Conservation (phyloP, 371 early-diverging fungal species). For the Actinomortierella wolfii region DNA sequence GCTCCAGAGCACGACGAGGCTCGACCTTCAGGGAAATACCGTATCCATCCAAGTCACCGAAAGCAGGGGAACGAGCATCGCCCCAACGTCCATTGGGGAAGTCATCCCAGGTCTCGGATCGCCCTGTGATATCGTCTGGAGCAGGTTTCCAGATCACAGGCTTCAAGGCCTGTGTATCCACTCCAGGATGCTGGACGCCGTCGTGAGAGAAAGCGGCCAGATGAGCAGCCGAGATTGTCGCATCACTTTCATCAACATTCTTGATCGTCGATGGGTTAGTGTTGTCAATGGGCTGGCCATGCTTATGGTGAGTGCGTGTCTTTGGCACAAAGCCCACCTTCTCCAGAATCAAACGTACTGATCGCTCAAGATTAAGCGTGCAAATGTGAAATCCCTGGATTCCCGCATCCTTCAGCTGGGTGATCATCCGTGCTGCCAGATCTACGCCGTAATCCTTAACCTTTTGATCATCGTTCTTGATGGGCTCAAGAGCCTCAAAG, state of each 20-base stretch:
- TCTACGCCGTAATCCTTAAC: constrained; percentile 92
- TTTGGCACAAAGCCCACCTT: constrained; percentile 60
- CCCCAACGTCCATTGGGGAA: constrained; percentile 98
- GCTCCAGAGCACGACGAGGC: constrained; percentile 53
- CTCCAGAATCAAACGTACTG: constrained; percentile 84
- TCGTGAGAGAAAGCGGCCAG: constrained; percentile 31
- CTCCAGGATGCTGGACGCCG: not conserved
- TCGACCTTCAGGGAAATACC: constrained; percentile 72
- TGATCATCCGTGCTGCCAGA: constrained; percentile 75
- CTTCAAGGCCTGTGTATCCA: constrained; percentile 15
- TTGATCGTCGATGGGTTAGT: constrained; percentile 9
- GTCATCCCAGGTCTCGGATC: constrained; percentile 89
- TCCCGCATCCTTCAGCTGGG: constrained; percentile 58
- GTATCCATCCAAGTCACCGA: constrained; percentile 76
- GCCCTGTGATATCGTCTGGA: constrained; percentile 16
- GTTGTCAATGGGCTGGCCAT: constrained; percentile 9
- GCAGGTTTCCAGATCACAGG: constrained; percentile 31
- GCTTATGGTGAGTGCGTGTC: constrained; percentile 17
- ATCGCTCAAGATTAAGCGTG: constrained; percentile 90
- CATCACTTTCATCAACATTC: constrained; percentile 8
- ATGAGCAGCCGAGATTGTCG: constrained; percentile 53
- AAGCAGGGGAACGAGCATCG: constrained; percentile 90
- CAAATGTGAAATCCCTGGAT: constrained; percentile 76
- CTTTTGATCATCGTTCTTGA: constrained; percentile 92
- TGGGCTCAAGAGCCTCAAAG: constrained; percentile 70